Base-by-base conservation (phyloP, 768 basidiomycete species). In the Tricholoma flavovirens region DNA sequence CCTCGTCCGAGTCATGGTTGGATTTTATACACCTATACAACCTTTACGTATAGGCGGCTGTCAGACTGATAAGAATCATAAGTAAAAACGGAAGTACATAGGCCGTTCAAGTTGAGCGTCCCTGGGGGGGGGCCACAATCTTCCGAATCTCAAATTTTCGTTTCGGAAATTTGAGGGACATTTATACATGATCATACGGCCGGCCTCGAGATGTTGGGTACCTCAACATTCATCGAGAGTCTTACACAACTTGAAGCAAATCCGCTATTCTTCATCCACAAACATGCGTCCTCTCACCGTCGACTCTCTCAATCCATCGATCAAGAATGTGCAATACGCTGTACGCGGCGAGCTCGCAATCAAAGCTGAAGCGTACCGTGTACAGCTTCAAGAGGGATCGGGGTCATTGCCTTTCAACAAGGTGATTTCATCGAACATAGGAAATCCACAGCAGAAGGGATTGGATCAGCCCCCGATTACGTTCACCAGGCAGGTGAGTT, bases 271-370 rank as follows among this genome's bases (percentile, higher is more conserved):
- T 48, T 26, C 60, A 11, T 12, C 67, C 38, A 61, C 64, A 38
- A 59, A 51, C 21, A 86, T 84, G 84, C 77, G 73, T 59, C 72
- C 76, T 21, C 81, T 96, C 62, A 83, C 87, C 32, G 59, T 81
- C 57, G 79, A 86, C 54, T 78, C 83, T 40, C 83, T 98, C 71
- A 98, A 97, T 73, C 91, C 88, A 2, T 77, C 85, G 56, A 79
- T 97, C 48, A 80, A 84, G 67, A 84, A 90, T 51, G 97, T 98
- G 52, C 83, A 97, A 71, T 99, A 99, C 69, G 96, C 96, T 55
- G 96, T 99, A 26, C 90, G 96, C 54, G 96, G 97, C 49, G 95
- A 96, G 73, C 85, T 98, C 60, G 93, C 96, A 3, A 90, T 98
- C 75, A 91, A 89, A 69, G 93, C 96, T 0, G 94, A 98, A 71